A percentile compares a stretch with the other conserved stretches of the same genome.
Conservation (phyloP, 768 basidiomycete species). For the Suillus subaureus region DNA sequence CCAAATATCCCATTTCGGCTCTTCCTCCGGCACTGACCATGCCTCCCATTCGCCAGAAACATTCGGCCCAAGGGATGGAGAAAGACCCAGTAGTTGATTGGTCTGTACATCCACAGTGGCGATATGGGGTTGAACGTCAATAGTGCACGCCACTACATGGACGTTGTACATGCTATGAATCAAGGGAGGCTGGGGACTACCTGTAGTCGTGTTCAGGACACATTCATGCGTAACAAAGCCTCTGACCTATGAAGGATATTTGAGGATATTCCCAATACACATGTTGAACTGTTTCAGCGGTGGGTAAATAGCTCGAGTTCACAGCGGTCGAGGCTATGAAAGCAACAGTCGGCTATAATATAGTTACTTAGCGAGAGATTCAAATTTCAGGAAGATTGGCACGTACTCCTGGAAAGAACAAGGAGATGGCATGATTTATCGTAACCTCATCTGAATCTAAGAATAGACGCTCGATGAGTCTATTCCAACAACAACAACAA, state of each 20-base stretch:
- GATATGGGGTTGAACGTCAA: constrained; percentile 1
- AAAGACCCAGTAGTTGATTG: background rate
- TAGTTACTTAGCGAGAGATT: background rate
- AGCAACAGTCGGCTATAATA: constrained; percentile 3
- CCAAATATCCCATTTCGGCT: constrained; percentile 11
- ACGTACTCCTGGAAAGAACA: constrained; percentile 2
- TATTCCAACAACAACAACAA: background rate
- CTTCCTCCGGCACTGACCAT: background rate
- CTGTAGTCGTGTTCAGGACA: background rate
- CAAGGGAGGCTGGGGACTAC: background rate
- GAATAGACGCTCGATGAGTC: background rate
- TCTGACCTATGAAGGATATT: background rate
- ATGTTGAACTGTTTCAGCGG: background rate
- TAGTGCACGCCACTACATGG: constrained; percentile 15
- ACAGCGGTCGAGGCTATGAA: constrained; percentile 17
- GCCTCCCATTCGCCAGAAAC: background rate
- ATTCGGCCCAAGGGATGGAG: background rate
- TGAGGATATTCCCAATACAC: constrained; percentile 1
- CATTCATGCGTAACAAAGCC: background rate
- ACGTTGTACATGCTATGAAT: constrained; percentile 3
- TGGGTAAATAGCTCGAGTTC: constrained; percentile 6
- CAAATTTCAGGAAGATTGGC: background rate
- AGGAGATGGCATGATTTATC: background rate
- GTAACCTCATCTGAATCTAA: background rate
- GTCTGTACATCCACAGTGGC: constrained; percentile 11